phyloP scores from a whole-genome alignment of 1,284 basidiomycete genomes.

The Austroboletus sp. region DNA sequence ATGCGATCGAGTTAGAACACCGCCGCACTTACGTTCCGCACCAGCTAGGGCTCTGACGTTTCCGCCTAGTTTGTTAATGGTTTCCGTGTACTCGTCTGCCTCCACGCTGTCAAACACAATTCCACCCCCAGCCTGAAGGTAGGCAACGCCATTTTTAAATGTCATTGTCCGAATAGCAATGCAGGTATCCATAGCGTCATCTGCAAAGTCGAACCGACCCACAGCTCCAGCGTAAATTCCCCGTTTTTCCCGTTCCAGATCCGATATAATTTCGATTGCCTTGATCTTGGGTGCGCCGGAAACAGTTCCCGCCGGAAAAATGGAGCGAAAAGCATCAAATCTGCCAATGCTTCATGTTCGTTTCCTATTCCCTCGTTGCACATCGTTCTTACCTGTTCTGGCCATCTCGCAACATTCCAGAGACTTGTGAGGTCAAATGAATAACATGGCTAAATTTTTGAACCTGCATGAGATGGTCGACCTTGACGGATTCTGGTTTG shows the following conservation, averaged over 20 bases:
- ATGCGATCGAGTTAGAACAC: slow-evolving; percentile 7
- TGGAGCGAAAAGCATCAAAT: slow-evolving; percentile 97
- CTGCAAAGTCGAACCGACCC: slow-evolving; percentile 93
- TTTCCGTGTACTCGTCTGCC: slow-evolving; percentile 94
- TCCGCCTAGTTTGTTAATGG: slow-evolving; percentile 87
- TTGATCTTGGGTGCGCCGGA: slow-evolving; percentile 98
- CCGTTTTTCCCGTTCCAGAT: slow-evolving; percentile 82
- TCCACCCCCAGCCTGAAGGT: slow-evolving; percentile 94
- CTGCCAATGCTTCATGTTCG: slow-evolving; percentile 36
- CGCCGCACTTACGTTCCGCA: slow-evolving; percentile 73
- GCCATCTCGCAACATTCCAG: slow-evolving; percentile 78
- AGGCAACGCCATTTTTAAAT: slow-evolving; percentile 89
- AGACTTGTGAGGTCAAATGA: slow-evolving; percentile 93
- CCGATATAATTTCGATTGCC: slow-evolving; percentile 89
- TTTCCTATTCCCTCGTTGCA: not conserved
- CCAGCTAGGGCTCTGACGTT: slow-evolving; percentile 81
- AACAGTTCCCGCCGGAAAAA: slow-evolving; percentile 99
- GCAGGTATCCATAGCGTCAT: slow-evolving; percentile 94
- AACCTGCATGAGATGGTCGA: slow-evolving; percentile 90
- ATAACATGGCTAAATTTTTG: slow-evolving; percentile 98
- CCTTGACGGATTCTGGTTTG: slow-evolving; percentile 89
- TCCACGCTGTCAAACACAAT: slow-evolving; percentile 97
- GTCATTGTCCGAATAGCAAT: slow-evolving; percentile 98
- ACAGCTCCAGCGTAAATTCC: slow-evolving; percentile 97
- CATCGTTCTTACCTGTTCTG: slow-evolving; percentile 59